Evolutionary conservation across 2,329 filamentous ascomycete species (phyloP).

Genomic region (Fusarium coffeatum): DNA sequence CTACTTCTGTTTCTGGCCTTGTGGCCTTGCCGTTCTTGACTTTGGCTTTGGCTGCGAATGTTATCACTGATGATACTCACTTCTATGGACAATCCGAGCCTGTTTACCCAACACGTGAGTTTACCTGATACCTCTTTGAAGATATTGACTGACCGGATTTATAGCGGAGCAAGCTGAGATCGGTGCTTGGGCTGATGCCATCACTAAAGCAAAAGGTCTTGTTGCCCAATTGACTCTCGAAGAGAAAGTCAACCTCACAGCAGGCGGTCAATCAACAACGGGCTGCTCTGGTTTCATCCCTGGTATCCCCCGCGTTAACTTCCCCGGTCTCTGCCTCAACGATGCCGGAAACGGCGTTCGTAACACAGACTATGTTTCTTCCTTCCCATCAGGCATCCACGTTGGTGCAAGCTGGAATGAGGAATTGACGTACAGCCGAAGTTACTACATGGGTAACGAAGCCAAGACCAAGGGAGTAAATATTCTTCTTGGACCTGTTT

Average conservation of each 20-base stretch:
- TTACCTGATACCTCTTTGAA: no score
- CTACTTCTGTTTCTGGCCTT: background rate
- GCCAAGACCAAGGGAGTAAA: slow-evolving; percentile 13
- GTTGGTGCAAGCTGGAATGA: slow-evolving; percentile 24
- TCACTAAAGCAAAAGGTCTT: slow-evolving; percentile 5
- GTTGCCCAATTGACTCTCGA: slow-evolving; percentile 13
- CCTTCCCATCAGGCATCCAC: slow-evolving; percentile 13
- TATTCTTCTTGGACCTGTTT: slow-evolving; percentile 1
- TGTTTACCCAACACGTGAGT: slow-evolving; percentile 14
- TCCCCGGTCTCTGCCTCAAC: slow-evolving; percentile 6
- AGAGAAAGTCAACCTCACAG: slow-evolving; percentile 29
- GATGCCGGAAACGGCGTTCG: slow-evolving; percentile 15
- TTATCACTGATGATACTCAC: slow-evolving; percentile 1
- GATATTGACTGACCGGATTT: accelerated
- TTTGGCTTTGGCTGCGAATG: background rate
- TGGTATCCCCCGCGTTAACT: background rate
- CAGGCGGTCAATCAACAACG: slow-evolving; percentile 2
- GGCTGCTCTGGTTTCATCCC: slow-evolving; percentile 19
- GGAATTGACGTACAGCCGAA: slow-evolving; percentile 14
- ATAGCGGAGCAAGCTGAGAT: background rate
- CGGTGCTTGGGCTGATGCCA: background rate
- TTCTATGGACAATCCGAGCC: slow-evolving; percentile 16
- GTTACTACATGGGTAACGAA: slow-evolving; percentile 18
- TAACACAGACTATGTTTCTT: slow-evolving; percentile 19
- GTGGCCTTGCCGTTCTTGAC: slow-evolving; percentile 2